Evolutionary conservation across 768 basidiomycete species (phyloP).

Genomic region (Pleurotus sapidus): DNA sequence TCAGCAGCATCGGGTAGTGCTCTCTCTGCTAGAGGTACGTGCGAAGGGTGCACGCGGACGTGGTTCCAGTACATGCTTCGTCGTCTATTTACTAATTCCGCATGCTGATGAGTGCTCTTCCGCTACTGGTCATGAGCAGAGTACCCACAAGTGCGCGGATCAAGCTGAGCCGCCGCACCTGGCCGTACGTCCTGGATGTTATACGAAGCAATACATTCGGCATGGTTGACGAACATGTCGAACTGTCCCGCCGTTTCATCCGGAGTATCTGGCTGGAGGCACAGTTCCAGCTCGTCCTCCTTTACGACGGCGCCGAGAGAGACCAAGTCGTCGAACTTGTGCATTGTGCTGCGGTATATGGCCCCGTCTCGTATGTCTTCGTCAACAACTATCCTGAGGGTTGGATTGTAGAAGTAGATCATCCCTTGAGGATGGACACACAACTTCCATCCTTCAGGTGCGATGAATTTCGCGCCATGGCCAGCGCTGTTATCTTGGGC

Average conservation of each 20-base stretch:
- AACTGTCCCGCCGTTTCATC: conserved; percentile 19
- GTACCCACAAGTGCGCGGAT: conserved; percentile 23
- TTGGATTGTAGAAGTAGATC: conserved; percentile 46
- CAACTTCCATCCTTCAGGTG: background rate
- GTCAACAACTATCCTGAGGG: conserved; percentile 39
- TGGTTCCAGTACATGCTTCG: conserved; percentile 52
- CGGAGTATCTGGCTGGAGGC: conserved; percentile 28
- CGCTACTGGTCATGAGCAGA: background rate
- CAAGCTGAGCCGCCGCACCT: conserved; percentile 20
- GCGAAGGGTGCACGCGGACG: conserved; percentile 45
- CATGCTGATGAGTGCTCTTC: background rate
- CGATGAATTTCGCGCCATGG: background rate
- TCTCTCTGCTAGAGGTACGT: conserved; percentile 34
- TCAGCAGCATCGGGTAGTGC: conserved; percentile 46
- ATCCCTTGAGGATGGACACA: conserved; percentile 30
- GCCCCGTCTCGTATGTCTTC: conserved; percentile 45
- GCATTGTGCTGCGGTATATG: conserved; percentile 23
- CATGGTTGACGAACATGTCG: conserved; percentile 43
- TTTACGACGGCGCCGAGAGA: conserved; percentile 25
- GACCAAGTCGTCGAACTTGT: conserved; percentile 17
- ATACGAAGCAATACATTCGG: conserved; percentile 43
- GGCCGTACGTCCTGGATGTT: conserved; percentile 27
- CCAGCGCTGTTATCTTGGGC: background rate
- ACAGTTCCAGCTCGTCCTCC: conserved; percentile 40
- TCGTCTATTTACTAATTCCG: conserved; percentile 35